Conservation (phyloP, 768 basidiomycete genomes). For the Porpolomopsis calyptriformis region DNA sequence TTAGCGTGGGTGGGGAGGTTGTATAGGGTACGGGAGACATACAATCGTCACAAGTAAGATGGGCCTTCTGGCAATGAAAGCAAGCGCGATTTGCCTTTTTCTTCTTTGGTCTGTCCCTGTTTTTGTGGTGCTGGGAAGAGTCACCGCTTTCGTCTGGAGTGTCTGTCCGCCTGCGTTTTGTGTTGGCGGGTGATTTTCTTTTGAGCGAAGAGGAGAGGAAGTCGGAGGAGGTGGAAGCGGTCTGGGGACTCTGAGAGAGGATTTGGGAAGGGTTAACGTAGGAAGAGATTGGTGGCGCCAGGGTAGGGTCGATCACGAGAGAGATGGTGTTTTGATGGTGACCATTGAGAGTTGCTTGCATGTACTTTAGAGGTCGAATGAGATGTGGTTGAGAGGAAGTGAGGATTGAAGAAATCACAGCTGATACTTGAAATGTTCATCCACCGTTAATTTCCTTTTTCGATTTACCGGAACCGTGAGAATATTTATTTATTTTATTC, state of each 20-base stretch:
- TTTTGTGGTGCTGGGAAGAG: constrained; percentile 37
- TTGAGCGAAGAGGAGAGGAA: constrained; percentile 15
- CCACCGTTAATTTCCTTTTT: not conserved
- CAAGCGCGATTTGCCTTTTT: constrained; percentile 93
- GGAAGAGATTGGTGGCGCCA: constrained; percentile 20
- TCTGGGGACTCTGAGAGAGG: constrained; percentile 28
- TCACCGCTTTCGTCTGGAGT: constrained; percentile 48
- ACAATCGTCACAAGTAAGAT: constrained; percentile 98
- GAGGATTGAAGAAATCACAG: too few species aligned
- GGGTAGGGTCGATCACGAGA: constrained; percentile 27
- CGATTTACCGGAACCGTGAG: not conserved
- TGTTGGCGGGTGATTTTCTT: constrained; percentile 29
- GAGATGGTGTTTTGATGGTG: constrained; percentile 29
- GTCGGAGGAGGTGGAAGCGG: constrained; percentile 30
- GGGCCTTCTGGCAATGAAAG: constrained; percentile 92
- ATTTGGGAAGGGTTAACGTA: constrained; percentile 36
- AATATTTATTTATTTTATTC: not conserved
- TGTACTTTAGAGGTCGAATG: not conserved
- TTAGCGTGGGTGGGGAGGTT: constrained; percentile 12
- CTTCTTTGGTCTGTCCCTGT: constrained; percentile 76
- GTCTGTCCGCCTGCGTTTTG: constrained; percentile 55
- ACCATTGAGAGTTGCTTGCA: constrained; percentile 11
- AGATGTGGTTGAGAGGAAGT: not conserved
- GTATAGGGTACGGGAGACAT: constrained; percentile 25
- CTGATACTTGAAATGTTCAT: too few species aligned